phyloP scores from a whole-genome alignment of 1,284 basidiomycete genomes.

The Sphagnurus paluster region DNA sequence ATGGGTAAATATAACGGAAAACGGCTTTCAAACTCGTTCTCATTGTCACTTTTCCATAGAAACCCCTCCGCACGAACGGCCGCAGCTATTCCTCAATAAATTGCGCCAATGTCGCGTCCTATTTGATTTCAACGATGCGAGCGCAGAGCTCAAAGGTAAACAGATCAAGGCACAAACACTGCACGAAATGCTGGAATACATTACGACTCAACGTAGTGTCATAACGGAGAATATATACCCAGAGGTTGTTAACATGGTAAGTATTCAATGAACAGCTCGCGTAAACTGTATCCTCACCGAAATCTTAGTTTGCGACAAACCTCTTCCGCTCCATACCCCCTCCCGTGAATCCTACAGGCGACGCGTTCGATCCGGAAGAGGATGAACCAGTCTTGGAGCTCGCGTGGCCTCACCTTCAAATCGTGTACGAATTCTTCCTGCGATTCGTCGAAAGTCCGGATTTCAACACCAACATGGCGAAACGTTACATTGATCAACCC shows the following conservation, averaged over 20 bases:
- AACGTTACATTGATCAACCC: slow-evolving; percentile 95
- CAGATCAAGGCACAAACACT: slow-evolving; percentile 98
- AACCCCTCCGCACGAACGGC: slow-evolving; percentile 85
- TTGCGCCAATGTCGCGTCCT: slow-evolving; percentile 95
- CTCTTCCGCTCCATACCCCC: slow-evolving; percentile 99
- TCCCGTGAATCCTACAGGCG: slow-evolving; percentile 96
- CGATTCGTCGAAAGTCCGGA: slow-evolving; percentile 98
- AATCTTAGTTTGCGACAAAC: slow-evolving; percentile 90
- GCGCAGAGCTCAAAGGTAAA: slow-evolving; percentile 93
- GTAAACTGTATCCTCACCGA: slow-evolving; percentile 9
- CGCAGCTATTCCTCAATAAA: slow-evolving; percentile 93
- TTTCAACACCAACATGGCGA: slow-evolving; percentile 98
- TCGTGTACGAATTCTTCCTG: slow-evolving; percentile 99
- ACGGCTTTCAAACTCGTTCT: slow-evolving; percentile 10
- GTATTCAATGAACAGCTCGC: slow-evolving; percentile 11
- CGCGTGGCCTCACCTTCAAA: slow-evolving; percentile 99
- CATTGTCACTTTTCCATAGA: slow-evolving; percentile 54
- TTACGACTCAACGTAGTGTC: slow-evolving; percentile 94
- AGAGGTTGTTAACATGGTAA: slow-evolving; percentile 97
- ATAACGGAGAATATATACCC: slow-evolving; percentile 99
- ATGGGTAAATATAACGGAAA: slow-evolving; percentile 59
- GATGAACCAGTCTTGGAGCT: slow-evolving; percentile 99
- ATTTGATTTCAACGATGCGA: slow-evolving; percentile 99
- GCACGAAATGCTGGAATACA: slow-evolving; percentile 99
- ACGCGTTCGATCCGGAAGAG: slow-evolving; percentile 99